These are phyloP conservation scores for Solioccasus polychromus DNA, from an alignment of 768 basidiomycete species.

Conservation along the genomic window DNA sequence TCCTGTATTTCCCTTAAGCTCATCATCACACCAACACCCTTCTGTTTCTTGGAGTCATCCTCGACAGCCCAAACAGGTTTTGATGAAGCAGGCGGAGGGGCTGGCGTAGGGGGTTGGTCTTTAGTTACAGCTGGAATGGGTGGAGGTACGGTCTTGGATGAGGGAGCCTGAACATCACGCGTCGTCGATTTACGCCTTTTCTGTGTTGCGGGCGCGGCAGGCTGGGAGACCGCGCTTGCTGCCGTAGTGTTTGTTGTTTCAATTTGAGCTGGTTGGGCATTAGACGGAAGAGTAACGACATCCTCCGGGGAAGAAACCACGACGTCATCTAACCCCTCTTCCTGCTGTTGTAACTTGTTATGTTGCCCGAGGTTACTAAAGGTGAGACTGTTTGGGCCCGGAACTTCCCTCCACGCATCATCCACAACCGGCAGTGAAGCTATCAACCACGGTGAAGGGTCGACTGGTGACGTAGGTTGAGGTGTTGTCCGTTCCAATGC, in stretches of 20 bases:
- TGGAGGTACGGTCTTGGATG: slow-evolving; percentile 15
- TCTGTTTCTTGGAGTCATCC: slow-evolving; percentile 61
- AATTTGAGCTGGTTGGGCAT: slow-evolving; percentile 12
- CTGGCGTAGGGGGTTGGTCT: slow-evolving; percentile 24
- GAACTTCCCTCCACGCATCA: slow-evolving; percentile 44
- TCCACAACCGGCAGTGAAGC: slow-evolving; percentile 45
- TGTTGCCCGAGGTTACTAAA: slow-evolving; percentile 59
- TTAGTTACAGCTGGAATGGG: slow-evolving; percentile 8
- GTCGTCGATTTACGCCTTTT: slow-evolving; percentile 28
- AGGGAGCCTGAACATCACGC: slow-evolving; percentile 23
- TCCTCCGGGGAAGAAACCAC: slow-evolving; percentile 19
- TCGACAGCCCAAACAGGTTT: slow-evolving; percentile 69
- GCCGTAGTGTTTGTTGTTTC: slow-evolving; percentile 11
- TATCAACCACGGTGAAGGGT: slow-evolving; percentile 56
- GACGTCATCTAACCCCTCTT: slow-evolving; percentile 22
- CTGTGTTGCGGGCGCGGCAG: slow-evolving; percentile 13
- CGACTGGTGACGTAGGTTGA: slow-evolving; percentile 23
- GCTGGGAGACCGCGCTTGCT: slow-evolving; percentile 1
- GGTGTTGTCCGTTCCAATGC: slow-evolving; percentile 38
- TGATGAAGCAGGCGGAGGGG: slow-evolving; percentile 23
- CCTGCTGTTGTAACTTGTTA: slow-evolving; percentile 48
- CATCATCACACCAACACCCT: slow-evolving; percentile 42
- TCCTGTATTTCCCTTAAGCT: slow-evolving; percentile 96
- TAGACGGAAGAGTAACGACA: slow-evolving; percentile 13
- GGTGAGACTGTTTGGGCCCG: slow-evolving; percentile 50